Percentiles rank a stretch among this genome's conserved stretches.
These are phyloP conservation scores for Teunomyces lycoperdinae DNA, from an alignment of 805 yeast genomes.

Conservation along the genomic window DNA sequence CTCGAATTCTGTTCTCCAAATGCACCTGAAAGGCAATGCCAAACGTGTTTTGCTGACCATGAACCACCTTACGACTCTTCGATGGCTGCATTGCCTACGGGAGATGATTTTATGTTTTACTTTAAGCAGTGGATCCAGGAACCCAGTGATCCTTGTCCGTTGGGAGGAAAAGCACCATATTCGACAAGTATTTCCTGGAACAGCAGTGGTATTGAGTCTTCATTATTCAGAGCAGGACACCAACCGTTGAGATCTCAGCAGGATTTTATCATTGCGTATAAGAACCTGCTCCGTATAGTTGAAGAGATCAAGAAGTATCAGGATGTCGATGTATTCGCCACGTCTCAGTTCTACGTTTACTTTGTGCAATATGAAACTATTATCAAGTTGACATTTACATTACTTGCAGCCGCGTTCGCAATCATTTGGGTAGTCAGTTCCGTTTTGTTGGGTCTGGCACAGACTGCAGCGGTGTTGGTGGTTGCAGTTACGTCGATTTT, in stretches of 20 bases:
- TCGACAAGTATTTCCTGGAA: constrained; percentile 52
- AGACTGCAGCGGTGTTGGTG: constrained; percentile 55
- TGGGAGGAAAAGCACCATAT: constrained; percentile 95
- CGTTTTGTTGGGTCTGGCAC: constrained; percentile 62
- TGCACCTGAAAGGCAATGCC: constrained; percentile 69
- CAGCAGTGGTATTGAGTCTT: constrained; percentile 45
- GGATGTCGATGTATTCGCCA: constrained; percentile 69
- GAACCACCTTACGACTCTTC: constrained; percentile 62
- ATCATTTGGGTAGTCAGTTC: constrained; percentile 54
- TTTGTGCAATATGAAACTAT: constrained; percentile 84
- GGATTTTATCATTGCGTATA: constrained; percentile 80
- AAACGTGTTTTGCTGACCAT: constrained; percentile 63
- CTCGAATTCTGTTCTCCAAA: constrained; percentile 61
- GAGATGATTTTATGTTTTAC: constrained; percentile 63
- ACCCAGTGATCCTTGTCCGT: constrained; percentile 85
- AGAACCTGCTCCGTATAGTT: constrained; percentile 65
- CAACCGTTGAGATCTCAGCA: constrained; percentile 73
- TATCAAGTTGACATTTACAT: constrained; percentile 51
- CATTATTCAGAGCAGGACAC: constrained; percentile 80
- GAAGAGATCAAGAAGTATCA: constrained; percentile 46
- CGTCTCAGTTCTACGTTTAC: constrained; percentile 88
- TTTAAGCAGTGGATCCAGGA: constrained; percentile 82
- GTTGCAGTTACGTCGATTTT: constrained; percentile 62
- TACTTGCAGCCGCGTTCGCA: constrained; percentile 51
- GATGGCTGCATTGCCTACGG: constrained; percentile 83